These are phyloP conservation scores for Trifolium dubium DNA, from an alignment of 306 rosid species.

Conservation along the genomic window DNA sequence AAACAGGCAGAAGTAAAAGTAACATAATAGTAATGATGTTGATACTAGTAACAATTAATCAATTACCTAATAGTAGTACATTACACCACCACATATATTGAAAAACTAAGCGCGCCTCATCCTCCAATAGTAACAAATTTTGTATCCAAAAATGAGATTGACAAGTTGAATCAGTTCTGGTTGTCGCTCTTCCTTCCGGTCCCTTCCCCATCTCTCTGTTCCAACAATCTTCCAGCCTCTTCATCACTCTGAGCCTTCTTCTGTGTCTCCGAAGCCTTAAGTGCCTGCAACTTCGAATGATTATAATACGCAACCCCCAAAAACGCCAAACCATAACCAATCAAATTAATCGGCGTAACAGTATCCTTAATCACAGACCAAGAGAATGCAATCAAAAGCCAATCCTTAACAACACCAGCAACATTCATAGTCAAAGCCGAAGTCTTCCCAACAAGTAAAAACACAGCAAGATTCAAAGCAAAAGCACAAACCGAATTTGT, in stretches of 20 bases:
- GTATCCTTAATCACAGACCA: conserved; percentile 98
- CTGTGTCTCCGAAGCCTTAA: conserved; percentile 89
- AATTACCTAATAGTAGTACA: conserved; percentile 39
- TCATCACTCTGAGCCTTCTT: conserved; percentile 81
- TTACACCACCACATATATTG: conserved; percentile 41
- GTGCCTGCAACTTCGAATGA: conserved; percentile 89
- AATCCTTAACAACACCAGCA: conserved; percentile 96
- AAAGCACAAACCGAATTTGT: conserved; percentile 83
- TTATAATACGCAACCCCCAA: conserved; percentile 88
- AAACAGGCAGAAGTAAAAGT: conserved; percentile 25
- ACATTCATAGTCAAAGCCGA: conserved; percentile 98
- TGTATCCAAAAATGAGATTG: conserved; percentile 38
- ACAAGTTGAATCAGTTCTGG: conserved; percentile 56
- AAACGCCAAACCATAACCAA: conserved; percentile 88
- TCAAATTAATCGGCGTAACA: conserved; percentile 76
- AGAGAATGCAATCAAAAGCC: conserved; percentile 93
- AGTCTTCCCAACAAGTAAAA: conserved; percentile 91
- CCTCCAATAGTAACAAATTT: conserved; percentile 20
- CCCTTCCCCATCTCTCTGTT: conserved; percentile 71
- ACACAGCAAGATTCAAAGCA: conserved; percentile 87
- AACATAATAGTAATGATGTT: conserved; percentile 13
- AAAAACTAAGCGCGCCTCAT: conserved; percentile 43
- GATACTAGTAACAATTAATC: conserved; percentile 19
- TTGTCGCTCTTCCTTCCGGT: conserved; percentile 68
- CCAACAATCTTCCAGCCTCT: conserved; percentile 91